phyloP scores from a whole-genome alignment of 2,329 filamentous ascomycete genomes.

The Stenocarpella maydis region DNA sequence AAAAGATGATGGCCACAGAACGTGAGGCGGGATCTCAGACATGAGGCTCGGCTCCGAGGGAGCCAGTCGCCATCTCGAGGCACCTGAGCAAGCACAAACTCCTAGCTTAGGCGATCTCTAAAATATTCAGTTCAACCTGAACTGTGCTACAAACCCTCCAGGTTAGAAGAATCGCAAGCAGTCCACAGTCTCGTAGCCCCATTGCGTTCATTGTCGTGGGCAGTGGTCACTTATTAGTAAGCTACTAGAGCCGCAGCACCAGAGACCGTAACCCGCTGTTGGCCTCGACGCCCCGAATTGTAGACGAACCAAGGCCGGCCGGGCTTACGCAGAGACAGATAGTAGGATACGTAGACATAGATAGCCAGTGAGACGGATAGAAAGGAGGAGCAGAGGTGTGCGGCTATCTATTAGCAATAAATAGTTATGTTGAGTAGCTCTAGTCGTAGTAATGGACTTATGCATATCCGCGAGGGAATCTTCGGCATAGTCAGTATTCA shows the following conservation, averaged over 20 bases:
- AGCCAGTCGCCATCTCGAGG: too few species aligned
- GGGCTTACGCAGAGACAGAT: not conserved
- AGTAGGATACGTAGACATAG: not conserved
- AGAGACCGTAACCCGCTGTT: not conserved
- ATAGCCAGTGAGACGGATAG: not conserved
- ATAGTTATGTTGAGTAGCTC: not conserved
- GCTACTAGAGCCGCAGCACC: not conserved
- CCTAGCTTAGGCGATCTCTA: too few species aligned
- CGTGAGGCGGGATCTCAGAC: too few species aligned
- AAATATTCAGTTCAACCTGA: too few species aligned
- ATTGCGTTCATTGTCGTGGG: not conserved
- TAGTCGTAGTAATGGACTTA: not conserved
- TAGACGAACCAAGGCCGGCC: not conserved
- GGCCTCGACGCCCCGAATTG: not conserved
- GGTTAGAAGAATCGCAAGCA: not conserved
- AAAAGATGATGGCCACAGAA: too few species aligned
- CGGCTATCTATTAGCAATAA: not conserved
- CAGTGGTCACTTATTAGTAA: slow-evolving; percentile 10
- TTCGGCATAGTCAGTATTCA: not conserved
- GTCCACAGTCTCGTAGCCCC: not conserved
- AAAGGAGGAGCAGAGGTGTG: not conserved
- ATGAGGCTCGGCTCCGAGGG: too few species aligned
- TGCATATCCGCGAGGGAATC: not conserved
- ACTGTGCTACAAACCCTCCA: too few species aligned
- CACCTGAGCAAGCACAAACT: too few species aligned